Base-by-base conservation (phyloP, 306 rosid genomes). In the Lablab purpureus region DNA sequence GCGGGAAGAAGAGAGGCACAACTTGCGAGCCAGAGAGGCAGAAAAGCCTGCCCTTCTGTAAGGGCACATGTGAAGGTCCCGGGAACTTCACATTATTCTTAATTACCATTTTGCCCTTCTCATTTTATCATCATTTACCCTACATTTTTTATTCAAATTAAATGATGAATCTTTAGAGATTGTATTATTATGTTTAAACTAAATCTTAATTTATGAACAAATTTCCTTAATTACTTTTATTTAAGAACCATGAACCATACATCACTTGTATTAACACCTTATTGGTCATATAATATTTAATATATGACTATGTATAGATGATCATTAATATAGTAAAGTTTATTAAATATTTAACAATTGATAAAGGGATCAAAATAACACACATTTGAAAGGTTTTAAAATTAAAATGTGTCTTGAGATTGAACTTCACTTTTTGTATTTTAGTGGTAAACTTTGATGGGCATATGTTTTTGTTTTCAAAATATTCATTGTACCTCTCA, bases 11-110 rank as follows among this genome's bases (percentile, higher is more conserved):
- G 90, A 56, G 81, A 58, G 79, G 87, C 87, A 77, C 90, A 67
- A 79, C 81, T 87, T 80, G 93, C 86, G 71, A 82, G 92, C 89
- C 87, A 80, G 76, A 63, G 65, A 74, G 85, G 82, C 76, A 67
- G 46, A 81, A 89, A 90, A 93, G 93, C 89, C 89, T 88, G 93
- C 84, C 84, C 87, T 17, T 85, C 93, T 87, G 91, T 85, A 79
- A 89, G 79, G 88, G 87, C 91, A 90, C 98, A 91, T 91, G 96
- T 43, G 85, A 87, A 84, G 79, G 81, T 85, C 91, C 90, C 91
- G 40, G 87, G 84, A 83, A 80, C 84, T 83, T 80, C 69, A 59
- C 73, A 5, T n/a, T 11, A 1, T n/a, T 14, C 46, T 25, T 19
- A 4, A 54, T 59, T 74, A 87, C 87, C 17, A 71, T 59, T 7